Evolutionary conservation across 208 protist species (phyloP), one percentile per base, ranked within the genome.

Genomic region (Blastocrithidia nonstop): DNA sequence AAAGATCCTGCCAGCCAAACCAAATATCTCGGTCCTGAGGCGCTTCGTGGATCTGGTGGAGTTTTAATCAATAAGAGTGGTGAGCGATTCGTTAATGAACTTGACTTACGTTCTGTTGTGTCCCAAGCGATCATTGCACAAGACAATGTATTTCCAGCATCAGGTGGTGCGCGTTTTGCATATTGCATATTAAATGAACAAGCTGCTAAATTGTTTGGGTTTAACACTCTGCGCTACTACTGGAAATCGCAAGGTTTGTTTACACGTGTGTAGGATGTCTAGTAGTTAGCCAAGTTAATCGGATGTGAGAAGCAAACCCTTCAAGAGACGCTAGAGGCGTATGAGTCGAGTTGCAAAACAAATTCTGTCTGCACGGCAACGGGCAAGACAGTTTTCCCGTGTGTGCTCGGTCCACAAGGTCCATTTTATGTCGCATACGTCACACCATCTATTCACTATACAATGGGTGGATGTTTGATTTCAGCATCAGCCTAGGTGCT

Each of bases 391-490:
- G 73, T 88, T 15, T 94, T 84, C 61, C 78, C 69, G 28, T 80
- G 67, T 43, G 59, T 69, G 19, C 6, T 82, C 13, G 81, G 71
- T 26, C 22, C 61, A 6, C 53, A 78, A 23, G 75, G 77, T 21
- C 70, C 67, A 11, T 91, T 65, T 56, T 79, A 93, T 55, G 77
- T 92, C 21, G 71, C 85, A 22, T 57, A 63, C 45, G 71, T 97
- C 35, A 97, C 91, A 19, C 96, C 96, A 11, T 78, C 73, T 5
- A 83, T 98, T 52, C 96, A 98, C 69, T 98, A 98, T 78, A 94
- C 76, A 6, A 97, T 97, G 95, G 96, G 96, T 42, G 96, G 96
- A 32, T 60, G 95, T 41, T 43, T 70, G 29, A 95, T 98, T 52
- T 82, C 82, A 25, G 42, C 67, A 6, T 56, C 90, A 7, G 86